Evolutionary conservation across 352 stramenopile genomes (phyloP).

Genomic region (Phytophthora boehmeriae): DNA sequence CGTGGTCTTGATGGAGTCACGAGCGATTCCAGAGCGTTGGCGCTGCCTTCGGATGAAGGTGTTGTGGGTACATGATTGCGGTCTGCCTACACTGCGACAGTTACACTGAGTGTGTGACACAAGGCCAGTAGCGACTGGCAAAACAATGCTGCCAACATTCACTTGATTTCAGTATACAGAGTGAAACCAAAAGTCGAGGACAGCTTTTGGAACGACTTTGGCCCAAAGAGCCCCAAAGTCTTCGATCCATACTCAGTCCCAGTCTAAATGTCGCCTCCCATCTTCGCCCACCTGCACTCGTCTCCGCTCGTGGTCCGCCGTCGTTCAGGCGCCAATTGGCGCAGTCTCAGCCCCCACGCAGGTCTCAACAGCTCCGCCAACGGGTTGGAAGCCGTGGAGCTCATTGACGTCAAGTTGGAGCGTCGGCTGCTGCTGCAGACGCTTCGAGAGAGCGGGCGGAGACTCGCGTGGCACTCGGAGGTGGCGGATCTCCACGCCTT

Average conservation of each 20-base stretch:
- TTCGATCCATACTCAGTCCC: neutral
- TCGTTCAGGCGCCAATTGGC: conserved; percentile 61
- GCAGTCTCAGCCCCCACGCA: conserved; percentile 50
- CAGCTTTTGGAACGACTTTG: too few species aligned
- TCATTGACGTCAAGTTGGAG: conserved; percentile 85
- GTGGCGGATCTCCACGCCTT: conserved; percentile 84
- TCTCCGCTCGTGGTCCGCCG: conserved; percentile 81
- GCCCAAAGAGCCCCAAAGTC: neutral
- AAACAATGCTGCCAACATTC: too few species aligned
- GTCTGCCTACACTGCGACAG: neutral
- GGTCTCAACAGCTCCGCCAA: conserved; percentile 14
- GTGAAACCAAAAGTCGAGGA: too few species aligned
- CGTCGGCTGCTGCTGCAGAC: conserved; percentile 77
- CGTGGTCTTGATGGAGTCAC: neutral
- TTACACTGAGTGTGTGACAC: too few species aligned
- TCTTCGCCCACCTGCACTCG: conserved; percentile 87
- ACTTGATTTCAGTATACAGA: too few species aligned
- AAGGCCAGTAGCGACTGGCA: too few species aligned
- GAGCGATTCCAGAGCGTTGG: too few species aligned
- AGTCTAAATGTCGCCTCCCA: conserved; percentile 30
- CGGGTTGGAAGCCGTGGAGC: conserved; percentile 80
- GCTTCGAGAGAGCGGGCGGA: conserved; percentile 64
- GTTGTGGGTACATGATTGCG: too few species aligned
- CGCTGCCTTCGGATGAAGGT: too few species aligned
- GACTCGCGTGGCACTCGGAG: conserved; percentile 78